Percentiles rank a stretch among this genome's conserved stretches.
These are phyloP conservation scores for Nitzschia inconspicua DNA, from an alignment of 108 stramenopile species.

Conservation along the genomic window DNA sequence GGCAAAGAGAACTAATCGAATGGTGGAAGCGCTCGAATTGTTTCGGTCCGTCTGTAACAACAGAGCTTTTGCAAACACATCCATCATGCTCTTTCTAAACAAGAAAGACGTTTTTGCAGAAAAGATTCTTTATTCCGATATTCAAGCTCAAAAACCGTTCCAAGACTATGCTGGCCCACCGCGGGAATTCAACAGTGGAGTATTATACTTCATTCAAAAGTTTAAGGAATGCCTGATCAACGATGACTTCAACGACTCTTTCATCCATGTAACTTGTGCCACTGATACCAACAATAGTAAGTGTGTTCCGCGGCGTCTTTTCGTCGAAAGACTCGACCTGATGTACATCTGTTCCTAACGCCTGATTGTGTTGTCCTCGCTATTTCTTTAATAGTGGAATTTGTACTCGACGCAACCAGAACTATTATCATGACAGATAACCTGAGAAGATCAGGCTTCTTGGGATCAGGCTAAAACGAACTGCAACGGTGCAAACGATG, in stretches of 20 bases:
- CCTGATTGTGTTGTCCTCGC: not conserved
- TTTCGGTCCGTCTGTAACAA: conserved; percentile 97
- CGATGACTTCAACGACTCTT: conserved; percentile 84
- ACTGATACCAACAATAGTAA: conserved; percentile 95
- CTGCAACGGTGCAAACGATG: too few relatives aligned
- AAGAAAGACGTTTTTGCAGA: conserved; percentile 98
- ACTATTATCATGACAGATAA: conserved; percentile 93
- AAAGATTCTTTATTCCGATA: conserved; percentile 87
- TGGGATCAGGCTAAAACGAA: conserved; percentile 67
- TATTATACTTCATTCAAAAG: conserved; percentile 90
- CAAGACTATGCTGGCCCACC: conserved; percentile 79
- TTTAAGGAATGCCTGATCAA: conserved; percentile 89
- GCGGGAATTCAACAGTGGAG: conserved; percentile 85
- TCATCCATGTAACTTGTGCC: conserved; percentile 96
- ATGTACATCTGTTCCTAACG: not conserved
- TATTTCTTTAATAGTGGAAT: conserved; percentile 55
- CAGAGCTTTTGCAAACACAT: conserved; percentile 93
- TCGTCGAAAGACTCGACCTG: not conserved
- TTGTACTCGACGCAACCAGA: conserved; percentile 88
- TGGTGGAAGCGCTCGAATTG: conserved; percentile 94
- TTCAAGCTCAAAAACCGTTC: conserved; percentile 78
- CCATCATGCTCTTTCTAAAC: conserved; percentile 86
- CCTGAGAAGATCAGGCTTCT: conserved; percentile 84
- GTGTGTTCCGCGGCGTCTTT: conserved; percentile 4
- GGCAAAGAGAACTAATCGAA: conserved; percentile 93